These are phyloP conservation scores for Solanum etuberosum DNA, from an alignment of 257 asterid species.

Conservation along the genomic window DNA sequence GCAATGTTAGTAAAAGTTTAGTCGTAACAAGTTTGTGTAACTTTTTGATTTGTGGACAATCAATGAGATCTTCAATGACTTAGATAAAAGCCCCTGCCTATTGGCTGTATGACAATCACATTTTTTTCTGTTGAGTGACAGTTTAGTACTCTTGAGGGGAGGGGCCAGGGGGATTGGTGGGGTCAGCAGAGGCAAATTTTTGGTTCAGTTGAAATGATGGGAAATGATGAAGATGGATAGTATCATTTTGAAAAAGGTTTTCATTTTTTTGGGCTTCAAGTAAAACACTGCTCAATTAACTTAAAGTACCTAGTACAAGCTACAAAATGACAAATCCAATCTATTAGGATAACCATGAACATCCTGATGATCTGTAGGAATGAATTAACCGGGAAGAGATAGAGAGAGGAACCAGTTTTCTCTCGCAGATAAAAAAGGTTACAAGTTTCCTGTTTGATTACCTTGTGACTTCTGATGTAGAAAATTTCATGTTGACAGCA, in stretches of 20 bases:
- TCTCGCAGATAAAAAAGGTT: not conserved
- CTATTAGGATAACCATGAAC: not conserved
- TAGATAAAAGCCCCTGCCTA: not conserved
- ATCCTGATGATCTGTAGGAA: not conserved
- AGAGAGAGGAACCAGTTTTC: not conserved
- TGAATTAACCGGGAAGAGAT: not conserved
- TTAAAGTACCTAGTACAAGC: not conserved
- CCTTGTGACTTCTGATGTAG: not conserved
- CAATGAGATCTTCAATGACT: not conserved
- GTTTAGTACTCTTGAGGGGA: not conserved
- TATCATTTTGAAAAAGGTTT: not conserved
- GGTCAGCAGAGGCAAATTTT: not conserved
- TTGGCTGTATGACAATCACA: not conserved
- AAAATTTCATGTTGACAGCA: not conserved
- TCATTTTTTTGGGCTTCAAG: not conserved
- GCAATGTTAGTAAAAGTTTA: not conserved
- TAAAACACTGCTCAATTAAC: not conserved
- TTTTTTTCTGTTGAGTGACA: not conserved
- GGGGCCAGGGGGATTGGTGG: not conserved
- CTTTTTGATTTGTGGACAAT: not conserved
- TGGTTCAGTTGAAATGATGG: not conserved
- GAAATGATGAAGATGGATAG: not conserved
- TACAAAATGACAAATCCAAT: not conserved
- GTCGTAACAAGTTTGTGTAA: not conserved
- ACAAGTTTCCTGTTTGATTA: not conserved